Evolutionary conservation across 352 stramenopile genomes (phyloP).

Genomic region (Labyrinthula sp.): DNA sequence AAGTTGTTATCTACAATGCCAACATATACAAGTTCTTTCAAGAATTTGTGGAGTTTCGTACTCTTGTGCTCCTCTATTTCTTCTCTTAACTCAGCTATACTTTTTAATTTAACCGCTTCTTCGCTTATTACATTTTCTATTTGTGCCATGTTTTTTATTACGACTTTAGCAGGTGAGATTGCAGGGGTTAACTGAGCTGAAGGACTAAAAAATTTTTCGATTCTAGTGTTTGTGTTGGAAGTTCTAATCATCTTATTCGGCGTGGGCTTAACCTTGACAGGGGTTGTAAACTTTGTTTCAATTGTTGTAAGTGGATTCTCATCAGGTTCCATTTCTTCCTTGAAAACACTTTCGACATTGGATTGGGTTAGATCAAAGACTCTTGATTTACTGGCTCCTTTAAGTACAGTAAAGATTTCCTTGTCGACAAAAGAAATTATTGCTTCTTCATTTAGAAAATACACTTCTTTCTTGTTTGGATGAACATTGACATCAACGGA

Average conservation of each 20-base stretch:
- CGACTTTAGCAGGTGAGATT: no score
- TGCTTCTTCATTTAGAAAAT: slow-evolving; percentile 80
- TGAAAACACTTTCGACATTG: no score
- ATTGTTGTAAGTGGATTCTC: no score
- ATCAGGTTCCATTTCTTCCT: no score
- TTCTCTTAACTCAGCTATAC: slow-evolving; percentile 2
- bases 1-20: slow-evolving; percentile 19
- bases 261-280: no score
- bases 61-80: slow-evolving; percentile 8
- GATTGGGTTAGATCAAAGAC: no score
- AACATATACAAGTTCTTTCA: slow-evolving; percentile 17
- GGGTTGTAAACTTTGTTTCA: no score
- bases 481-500: slow-evolving; percentile 98
- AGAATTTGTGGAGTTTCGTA: slow-evolving; percentile 7
- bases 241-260: no score
- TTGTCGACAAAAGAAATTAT: slow-evolving; percentile 50
- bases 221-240: no score
- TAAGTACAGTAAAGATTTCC: slow-evolving; percentile 38
- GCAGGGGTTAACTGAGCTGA: no score
- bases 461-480: slow-evolving; percentile 89
- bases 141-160: no score
- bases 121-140: slow-evolving; percentile 17
- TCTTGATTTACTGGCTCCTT: slow-evolving; percentile 61
- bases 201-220: no score
- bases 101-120: slow-evolving; percentile 9